Evolutionary conservation across 192 early-diverging fungal species (phyloP), one percentile per base, ranked within the genome.

Genomic region (Chytriomyces hyalinus): DNA sequence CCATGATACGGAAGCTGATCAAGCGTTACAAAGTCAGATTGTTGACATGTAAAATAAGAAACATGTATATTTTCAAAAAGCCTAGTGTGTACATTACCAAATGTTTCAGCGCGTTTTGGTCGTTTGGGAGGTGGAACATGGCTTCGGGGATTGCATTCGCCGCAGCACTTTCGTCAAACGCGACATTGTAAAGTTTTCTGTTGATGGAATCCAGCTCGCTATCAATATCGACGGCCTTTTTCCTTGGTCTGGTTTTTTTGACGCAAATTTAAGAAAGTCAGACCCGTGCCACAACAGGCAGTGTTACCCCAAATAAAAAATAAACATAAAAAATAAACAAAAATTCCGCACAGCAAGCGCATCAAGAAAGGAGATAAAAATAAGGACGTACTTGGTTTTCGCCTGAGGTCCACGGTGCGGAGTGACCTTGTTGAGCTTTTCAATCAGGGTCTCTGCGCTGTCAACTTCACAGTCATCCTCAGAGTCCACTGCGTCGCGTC

Each of bases 101-200:
- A 59, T 70, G 45, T 70, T 45, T 20, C 17, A 78, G 49, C 3
- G 66, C 67, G 6, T 22, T 24, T 17, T 48, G 65, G 60, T 78
- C 76, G 17, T 61, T 68, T n/a, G 76, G 76, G 20, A 70, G 22
- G 36, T 53, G 48, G 43, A 20, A 28, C 6, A 8, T 13, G 8
- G 11, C 67, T 36, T 68, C 59, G 17, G 76, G 66, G 46, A 62
- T 68, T 28, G 75, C 6, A 49, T 76, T 76, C 51, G 65, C 66
- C 6, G 46, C 57, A 20, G 61, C 57, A 46, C 45, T 73, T 17
- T 73, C 72, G 60, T 73, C 67, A 47, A 78, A 36, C 8, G 44
- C 76, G 46, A 78, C 76, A 70, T 67, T 69, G 67, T 70, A 28
- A 3, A 78, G 67, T 44, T 78, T 78, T 61, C 76, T 15, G 57